Percentiles rank a stretch among this genome's conserved stretches.
Evolutionary conservation across 768 basidiomycete species (phyloP).

Genomic region (Russula vinacea): DNA sequence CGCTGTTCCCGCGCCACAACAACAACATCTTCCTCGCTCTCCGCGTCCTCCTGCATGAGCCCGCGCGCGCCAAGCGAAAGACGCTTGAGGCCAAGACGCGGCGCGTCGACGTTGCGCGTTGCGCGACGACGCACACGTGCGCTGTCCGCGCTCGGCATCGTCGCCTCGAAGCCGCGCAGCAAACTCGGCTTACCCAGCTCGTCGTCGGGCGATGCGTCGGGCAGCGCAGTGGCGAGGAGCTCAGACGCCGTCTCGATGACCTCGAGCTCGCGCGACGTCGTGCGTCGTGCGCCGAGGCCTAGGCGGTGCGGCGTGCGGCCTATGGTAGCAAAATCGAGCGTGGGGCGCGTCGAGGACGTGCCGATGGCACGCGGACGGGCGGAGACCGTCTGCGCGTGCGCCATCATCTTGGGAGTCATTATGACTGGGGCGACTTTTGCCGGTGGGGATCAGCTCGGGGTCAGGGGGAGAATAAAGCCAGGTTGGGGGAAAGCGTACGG

Average conservation of each 20-base stretch:
- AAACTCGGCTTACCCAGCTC: constrained; percentile 76
- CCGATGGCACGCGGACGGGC: constrained; percentile 43
- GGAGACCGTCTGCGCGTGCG: constrained; percentile 64
- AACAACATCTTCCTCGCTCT: constrained; percentile 76
- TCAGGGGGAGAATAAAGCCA: constrained; percentile 9
- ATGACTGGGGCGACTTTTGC: constrained; percentile 76
- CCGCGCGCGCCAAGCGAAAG: constrained; percentile 78
- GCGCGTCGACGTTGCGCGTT: constrained; percentile 74
- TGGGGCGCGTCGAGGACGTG: constrained; percentile 39
- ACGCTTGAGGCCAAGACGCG: constrained; percentile 72
- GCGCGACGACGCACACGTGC: constrained; percentile 73
- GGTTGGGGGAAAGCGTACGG: constrained; percentile 46
- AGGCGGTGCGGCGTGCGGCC: constrained; percentile 75
- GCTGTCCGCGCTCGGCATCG: constrained; percentile 84
- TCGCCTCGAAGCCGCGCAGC: constrained; percentile 89
- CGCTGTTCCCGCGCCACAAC: constrained; percentile 46
- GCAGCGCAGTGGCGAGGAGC: constrained; percentile 65
- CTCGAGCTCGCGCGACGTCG: constrained; percentile 81
- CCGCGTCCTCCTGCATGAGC: constrained; percentile 55
- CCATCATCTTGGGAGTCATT: constrained; percentile 84
- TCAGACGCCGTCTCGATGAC: constrained; percentile 81
- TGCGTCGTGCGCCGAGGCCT: constrained; percentile 58
- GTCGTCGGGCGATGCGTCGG: constrained; percentile 72
- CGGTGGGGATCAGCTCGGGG: neutral
- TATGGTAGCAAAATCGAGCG: constrained; percentile 70